A percentile compares a stretch with the other conserved stretches of the same genome.
Evolutionary conservation across 2,329 filamentous ascomycete genomes (phyloP).

Genomic region (Colletotrichum sublineola): DNA sequence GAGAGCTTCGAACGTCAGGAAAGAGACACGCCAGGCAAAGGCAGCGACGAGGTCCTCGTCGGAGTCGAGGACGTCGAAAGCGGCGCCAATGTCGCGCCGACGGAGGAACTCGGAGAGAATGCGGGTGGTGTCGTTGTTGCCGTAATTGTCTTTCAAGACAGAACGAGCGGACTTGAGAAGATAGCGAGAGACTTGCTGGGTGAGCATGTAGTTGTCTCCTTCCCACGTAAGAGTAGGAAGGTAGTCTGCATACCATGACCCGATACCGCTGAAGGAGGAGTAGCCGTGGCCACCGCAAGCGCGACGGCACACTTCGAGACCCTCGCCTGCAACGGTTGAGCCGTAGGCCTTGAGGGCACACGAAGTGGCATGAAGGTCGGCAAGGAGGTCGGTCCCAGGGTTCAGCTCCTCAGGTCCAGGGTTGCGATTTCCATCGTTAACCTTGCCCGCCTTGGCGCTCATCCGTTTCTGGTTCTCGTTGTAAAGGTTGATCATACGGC

Average conservation of each 20-base stretch:
- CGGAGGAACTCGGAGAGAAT: constrained; percentile 75
- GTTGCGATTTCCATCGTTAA: constrained; percentile 61
- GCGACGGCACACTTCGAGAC: constrained; percentile 79
- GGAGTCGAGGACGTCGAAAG: constrained; percentile 79
- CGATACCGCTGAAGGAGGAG: constrained; percentile 81
- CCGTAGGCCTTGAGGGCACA: constrained; percentile 82
- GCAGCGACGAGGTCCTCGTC: constrained; percentile 79
- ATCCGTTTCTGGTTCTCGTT: constrained; percentile 79
- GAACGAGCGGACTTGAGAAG: constrained; percentile 81
- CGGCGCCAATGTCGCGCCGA: constrained; percentile 77
- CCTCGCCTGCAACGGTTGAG: constrained; percentile 79
- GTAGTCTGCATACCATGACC: constrained; percentile 81
- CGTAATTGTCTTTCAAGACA: constrained; percentile 73
- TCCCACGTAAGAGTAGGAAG: constrained; percentile 79
- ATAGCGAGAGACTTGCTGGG: constrained; percentile 82
- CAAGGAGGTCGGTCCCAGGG: constrained; percentile 73
- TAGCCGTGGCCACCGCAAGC: constrained; percentile 85
- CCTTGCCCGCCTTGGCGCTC: constrained; percentile 58
- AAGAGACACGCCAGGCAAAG: constrained; percentile 81
- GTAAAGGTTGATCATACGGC: constrained; percentile 81
- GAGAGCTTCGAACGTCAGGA: constrained; percentile 80
- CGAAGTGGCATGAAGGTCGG: constrained; percentile 82
- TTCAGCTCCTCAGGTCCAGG: constrained; percentile 77
- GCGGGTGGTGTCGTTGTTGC: constrained; percentile 74
- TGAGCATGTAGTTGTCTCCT: constrained; percentile 87